phyloP scores from a whole-genome alignment of 2,329 filamentous ascomycete genomes.

The Fusarium sp. region DNA sequence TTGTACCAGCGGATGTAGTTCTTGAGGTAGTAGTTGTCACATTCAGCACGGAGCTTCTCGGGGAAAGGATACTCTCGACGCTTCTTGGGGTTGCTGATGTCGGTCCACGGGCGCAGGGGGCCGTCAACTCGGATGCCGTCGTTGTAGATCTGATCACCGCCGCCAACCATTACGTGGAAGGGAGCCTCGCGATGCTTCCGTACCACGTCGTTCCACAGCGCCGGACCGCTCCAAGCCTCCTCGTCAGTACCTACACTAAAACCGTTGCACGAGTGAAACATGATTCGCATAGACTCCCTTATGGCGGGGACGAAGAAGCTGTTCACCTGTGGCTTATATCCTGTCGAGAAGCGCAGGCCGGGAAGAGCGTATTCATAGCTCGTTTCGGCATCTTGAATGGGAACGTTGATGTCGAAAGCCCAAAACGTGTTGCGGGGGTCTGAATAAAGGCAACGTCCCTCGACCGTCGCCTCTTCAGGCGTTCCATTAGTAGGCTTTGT shows the following conservation, averaged over 20 bases:
- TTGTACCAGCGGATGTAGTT: conserved; percentile 90
- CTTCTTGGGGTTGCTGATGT: conserved; percentile 84
- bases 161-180: conserved; percentile 96
- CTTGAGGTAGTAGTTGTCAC: conserved; percentile 91
- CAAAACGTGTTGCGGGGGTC: conserved; percentile 85
- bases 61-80: conserved; percentile 84
- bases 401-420: conserved; percentile 86
- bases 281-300: conserved; percentile 93
- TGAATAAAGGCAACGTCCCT: conserved; percentile 70
- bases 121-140: conserved; percentile 89
- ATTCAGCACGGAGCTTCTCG: conserved; percentile 80
- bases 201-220: conserved; percentile 93
- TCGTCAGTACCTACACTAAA: conserved; percentile 91
- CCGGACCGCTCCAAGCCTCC: conserved; percentile 88
- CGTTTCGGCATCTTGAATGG: conserved; percentile 76
- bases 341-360: conserved; percentile 70
- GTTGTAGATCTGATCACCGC: conserved; percentile 97
- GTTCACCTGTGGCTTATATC: conserved; percentile 69
- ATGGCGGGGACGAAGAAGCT: conserved; percentile 87
- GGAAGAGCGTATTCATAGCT: conserved; percentile 84
- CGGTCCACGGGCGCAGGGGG: conserved; percentile 84
- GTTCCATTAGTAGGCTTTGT: conserved; percentile 45
- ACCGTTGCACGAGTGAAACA: conserved; percentile 99
- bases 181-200: conserved; percentile 83
- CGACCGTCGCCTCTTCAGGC: conserved; percentile 57